Evolutionary conservation across 2,329 filamentous ascomycete species (phyloP).

Genomic region (Diaporthe sp.): DNA sequence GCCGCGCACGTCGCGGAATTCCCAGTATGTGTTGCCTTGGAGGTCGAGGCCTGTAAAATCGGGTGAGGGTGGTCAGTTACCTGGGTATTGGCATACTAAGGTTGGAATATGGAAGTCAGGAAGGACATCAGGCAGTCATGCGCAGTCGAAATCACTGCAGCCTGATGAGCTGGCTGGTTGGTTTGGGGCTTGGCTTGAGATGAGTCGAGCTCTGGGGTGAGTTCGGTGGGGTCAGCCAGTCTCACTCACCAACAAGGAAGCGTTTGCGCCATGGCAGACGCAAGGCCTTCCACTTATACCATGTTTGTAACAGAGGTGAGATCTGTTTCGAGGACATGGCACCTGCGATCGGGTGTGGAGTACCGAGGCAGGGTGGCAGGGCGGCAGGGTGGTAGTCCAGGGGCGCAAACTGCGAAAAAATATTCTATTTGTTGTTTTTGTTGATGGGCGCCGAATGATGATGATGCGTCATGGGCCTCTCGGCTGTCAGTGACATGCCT

Average conservation of each 20-base stretch:
- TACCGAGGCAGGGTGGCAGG: background rate
- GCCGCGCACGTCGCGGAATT: slow-evolving; percentile 68
- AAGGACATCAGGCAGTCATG: background rate
- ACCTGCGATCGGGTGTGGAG: background rate
- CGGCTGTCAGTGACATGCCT: slow-evolving; percentile 25
- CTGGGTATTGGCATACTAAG: background rate
- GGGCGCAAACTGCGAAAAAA: background rate
- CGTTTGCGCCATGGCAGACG: slow-evolving; percentile 75
- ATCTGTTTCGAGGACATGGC: slow-evolving; percentile 55
- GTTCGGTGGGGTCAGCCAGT: slow-evolving; percentile 40
- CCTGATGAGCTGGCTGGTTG: background rate
- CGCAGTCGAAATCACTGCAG: background rate
- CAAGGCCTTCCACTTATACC: slow-evolving; percentile 74
- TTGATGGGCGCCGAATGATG: background rate
- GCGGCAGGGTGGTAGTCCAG: background rate
- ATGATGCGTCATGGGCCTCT: slow-evolving; percentile 22
- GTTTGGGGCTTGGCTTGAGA: background rate
- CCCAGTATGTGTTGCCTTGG: slow-evolving; percentile 78
- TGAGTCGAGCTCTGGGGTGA: slow-evolving; percentile 10
- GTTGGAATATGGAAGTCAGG: background rate
- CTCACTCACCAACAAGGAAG: slow-evolving; percentile 69
- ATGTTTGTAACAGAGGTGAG: slow-evolving; percentile 58
- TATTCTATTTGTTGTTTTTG: slow-evolving; percentile 1
- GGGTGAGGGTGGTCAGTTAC: slow-evolving; percentile 22
- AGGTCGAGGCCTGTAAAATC: slow-evolving; percentile 70